phyloP scores from a whole-genome alignment of 2,329 filamentous ascomycete species.

The Acephala macrosclerotiorum region DNA sequence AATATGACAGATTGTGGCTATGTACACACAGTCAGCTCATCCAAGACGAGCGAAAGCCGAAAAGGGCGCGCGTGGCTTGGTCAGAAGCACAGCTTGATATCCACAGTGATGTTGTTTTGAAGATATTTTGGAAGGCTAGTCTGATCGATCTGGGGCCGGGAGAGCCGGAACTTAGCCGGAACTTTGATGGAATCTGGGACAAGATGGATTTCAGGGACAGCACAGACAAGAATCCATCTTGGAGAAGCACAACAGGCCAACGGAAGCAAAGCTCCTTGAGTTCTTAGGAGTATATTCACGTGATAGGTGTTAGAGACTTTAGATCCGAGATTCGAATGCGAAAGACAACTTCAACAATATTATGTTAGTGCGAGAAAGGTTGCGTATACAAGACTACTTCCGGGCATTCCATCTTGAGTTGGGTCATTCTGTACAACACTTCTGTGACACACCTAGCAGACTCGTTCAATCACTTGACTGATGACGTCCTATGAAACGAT shows the following conservation, averaged over 20 bases:
- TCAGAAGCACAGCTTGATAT: conserved; percentile 24
- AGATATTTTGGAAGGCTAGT: conserved; percentile 2
- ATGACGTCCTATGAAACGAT: conserved; percentile 3
- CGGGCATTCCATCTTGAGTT: neutral
- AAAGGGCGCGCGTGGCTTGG: conserved; percentile 29
- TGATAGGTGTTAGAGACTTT: neutral
- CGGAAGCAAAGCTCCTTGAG: neutral
- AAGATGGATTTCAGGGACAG: neutral
- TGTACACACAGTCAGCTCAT: conserved; percentile 11
- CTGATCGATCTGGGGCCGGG: conserved; percentile 12
- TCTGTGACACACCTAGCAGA: conserved; percentile 1
- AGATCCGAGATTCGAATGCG: neutral
- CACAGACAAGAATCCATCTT: neutral
- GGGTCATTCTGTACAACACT: neutral
- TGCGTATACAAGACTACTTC: neutral
- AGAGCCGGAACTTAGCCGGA: conserved; percentile 17
- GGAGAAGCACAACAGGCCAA: neutral
- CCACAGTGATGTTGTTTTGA: conserved; percentile 26
- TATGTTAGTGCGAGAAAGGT: neutral
- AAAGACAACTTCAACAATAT: neutral
- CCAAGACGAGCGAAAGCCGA: neutral
- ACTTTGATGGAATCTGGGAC: conserved; percentile 7
- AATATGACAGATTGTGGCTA: conserved; percentile 18
- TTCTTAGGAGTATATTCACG: neutral
- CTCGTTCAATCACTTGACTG: conserved; percentile 1